phyloP scores from a whole-genome alignment of 495 filamentous ascomycete species.

The Cairneyella variabilis region DNA sequence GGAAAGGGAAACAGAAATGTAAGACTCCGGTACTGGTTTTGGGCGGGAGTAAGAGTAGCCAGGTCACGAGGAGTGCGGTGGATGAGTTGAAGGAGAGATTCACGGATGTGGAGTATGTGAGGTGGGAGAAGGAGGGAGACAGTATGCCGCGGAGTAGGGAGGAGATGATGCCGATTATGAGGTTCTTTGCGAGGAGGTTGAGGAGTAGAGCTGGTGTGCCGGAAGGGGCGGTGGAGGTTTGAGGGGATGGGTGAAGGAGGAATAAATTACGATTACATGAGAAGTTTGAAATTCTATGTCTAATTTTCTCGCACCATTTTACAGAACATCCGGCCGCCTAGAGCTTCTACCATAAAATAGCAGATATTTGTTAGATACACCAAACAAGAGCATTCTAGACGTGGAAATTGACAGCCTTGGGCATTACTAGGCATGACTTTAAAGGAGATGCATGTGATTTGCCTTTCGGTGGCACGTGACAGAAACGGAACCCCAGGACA shows the following conservation, averaged over 20 bases:
- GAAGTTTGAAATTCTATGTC: too few relatives aligned
- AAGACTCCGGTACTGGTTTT: conserved; percentile 73
- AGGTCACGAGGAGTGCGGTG: conserved; percentile 60
- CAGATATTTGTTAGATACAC: too few relatives aligned
- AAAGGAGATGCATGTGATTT: neutral
- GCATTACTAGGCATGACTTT: neutral
- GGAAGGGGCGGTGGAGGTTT: conserved; percentile 25
- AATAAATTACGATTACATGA: too few relatives aligned
- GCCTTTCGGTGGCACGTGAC: neutral
- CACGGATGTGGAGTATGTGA: conserved; percentile 64
- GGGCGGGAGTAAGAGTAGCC: conserved; percentile 58
- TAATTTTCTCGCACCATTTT: too few relatives aligned
- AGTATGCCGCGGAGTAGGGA: conserved; percentile 78
- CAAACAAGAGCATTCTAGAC: too few relatives aligned
- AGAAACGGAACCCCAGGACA: neutral
- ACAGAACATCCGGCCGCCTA: too few relatives aligned
- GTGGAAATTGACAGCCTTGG: too few relatives aligned
- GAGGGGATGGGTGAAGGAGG: too few relatives aligned
- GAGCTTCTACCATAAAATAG: too few relatives aligned
- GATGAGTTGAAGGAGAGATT: conserved; percentile 63
- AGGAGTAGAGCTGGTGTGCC: conserved; percentile 45
- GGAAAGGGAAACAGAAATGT: conserved; percentile 41
- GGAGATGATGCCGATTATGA: conserved; percentile 91
- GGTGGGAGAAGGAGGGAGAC: conserved; percentile 72
- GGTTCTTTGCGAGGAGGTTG: conserved; percentile 79